phyloP scores from a whole-genome alignment of 2,329 filamentous ascomycete species.

The Botrytis fabae region DNA sequence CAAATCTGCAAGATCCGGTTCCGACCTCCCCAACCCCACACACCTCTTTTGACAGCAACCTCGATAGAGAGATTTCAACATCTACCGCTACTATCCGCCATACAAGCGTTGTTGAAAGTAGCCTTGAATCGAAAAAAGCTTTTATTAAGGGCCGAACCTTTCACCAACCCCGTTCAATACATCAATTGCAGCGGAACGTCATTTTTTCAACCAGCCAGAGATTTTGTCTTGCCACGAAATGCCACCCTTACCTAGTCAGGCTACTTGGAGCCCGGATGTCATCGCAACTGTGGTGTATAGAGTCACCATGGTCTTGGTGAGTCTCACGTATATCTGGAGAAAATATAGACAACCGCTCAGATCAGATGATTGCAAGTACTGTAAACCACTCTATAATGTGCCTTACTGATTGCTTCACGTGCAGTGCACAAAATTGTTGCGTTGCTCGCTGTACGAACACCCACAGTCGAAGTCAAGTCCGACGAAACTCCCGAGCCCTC shows the following conservation, averaged over 20 bases:
- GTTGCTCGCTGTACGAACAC: neutral
- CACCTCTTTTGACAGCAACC: neutral
- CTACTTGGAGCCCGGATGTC: conserved; percentile 21
- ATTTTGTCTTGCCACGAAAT: neutral
- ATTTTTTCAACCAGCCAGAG: too few species aligned
- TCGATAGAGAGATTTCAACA: neutral
- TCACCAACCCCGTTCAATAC: neutral
- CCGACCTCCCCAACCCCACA: neutral
- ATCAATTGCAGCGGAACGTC: neutral
- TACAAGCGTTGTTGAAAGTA: neutral
- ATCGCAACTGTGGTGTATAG: conserved; percentile 24
- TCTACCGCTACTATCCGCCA: too few species aligned
- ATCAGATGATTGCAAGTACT: conserved; percentile 4
- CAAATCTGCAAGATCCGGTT: neutral
- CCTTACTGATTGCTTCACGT: neutral
- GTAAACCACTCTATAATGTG: neutral
- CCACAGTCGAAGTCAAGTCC: neutral
- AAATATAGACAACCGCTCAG: conserved; percentile 9
- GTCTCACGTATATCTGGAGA: conserved; percentile 24
- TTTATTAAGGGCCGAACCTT: neutral
- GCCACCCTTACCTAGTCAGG: neutral
- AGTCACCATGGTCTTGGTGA: conserved; percentile 21
- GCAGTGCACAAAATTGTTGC: neutral
- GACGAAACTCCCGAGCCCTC: neutral
- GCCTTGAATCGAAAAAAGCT: neutral